Evolutionary conservation across 805 yeast genomes (phyloP).

Genomic region (Ogataea paradorogensis): DNA sequence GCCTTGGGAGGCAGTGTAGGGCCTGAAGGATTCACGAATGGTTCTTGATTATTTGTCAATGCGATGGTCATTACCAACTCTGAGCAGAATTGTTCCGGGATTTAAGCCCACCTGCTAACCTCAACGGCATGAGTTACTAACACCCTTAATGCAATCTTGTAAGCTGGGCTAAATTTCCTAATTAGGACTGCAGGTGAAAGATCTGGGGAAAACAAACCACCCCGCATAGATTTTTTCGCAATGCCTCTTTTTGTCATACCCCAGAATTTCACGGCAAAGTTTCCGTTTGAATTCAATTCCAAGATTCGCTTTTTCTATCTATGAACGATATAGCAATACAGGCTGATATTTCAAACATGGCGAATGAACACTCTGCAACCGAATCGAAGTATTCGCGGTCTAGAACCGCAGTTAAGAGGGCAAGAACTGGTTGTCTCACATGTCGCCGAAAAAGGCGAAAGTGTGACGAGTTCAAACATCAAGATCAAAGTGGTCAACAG

Average conservation of each 20-base stretch:
- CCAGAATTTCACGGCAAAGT: neutral
- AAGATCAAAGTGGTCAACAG: constrained; percentile 8
- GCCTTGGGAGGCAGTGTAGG: constrained; percentile 55
- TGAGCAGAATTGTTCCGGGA: neutral
- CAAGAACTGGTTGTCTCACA: constrained; percentile 44
- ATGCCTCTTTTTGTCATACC: neutral
- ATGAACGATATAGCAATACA: too few species aligned
- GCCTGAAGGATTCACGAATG: constrained; percentile 29
- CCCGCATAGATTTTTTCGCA: neutral
- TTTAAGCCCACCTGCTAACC: too few species aligned
- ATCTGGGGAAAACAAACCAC: constrained; percentile 22
- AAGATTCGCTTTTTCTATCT: neutral
- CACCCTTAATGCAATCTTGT: too few species aligned
- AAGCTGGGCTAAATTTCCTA: neutral
- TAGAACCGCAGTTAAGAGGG: constrained; percentile 11
- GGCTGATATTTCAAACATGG: neutral
- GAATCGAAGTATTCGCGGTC: neutral
- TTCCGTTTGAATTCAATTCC: neutral
- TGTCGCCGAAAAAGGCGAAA: constrained; percentile 51
- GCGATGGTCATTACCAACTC: neutral
- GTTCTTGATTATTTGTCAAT: neutral
- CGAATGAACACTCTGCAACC: neutral
- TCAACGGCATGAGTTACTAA: too few species aligned
- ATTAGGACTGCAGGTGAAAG: neutral
- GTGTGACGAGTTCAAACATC: constrained; percentile 40